Evolutionary conservation across 2,329 filamentous ascomycete genomes (phyloP).

Genomic region (Xylaria sp.): DNA sequence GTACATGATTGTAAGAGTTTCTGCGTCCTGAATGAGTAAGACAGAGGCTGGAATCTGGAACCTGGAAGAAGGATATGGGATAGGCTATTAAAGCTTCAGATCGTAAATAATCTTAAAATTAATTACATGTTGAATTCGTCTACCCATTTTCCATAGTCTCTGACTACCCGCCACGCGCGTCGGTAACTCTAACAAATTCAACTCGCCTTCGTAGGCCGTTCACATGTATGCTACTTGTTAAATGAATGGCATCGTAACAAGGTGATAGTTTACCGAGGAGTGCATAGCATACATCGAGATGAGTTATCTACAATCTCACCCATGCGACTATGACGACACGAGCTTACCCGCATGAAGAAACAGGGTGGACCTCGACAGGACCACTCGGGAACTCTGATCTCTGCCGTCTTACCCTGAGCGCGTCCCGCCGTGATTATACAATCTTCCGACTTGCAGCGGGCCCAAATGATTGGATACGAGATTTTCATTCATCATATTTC

Average conservation of each 20-base stretch:
- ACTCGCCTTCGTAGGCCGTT: not conserved
- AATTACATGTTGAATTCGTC: not conserved
- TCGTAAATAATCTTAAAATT: not conserved
- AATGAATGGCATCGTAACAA: not conserved
- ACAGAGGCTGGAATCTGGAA: not conserved
- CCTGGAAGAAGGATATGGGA: not conserved
- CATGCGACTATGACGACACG: not conserved
- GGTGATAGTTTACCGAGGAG: constrained; percentile 2
- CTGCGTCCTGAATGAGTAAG: not conserved
- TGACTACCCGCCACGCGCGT: no score
- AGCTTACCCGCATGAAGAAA: not conserved
- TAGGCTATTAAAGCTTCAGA: not conserved
- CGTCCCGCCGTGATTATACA: constrained; percentile 6
- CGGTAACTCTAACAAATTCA: not conserved
- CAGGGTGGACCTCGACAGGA: constrained; percentile 4
- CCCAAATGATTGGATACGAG: constrained; percentile 22
- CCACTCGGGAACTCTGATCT: constrained; percentile 23
- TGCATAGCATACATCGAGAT: constrained; percentile 3
- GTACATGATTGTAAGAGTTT: not conserved
- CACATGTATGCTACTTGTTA: not conserved
- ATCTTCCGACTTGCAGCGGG: constrained; percentile 19
- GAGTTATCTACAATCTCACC: not conserved
- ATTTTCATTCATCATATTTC: constrained; percentile 7
- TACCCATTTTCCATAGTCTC: not conserved
- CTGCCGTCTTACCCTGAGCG: constrained; percentile 27